Conservation (phyloP, 495 filamentous ascomycete genomes). For the Penicillium cosmopolitanum region DNA sequence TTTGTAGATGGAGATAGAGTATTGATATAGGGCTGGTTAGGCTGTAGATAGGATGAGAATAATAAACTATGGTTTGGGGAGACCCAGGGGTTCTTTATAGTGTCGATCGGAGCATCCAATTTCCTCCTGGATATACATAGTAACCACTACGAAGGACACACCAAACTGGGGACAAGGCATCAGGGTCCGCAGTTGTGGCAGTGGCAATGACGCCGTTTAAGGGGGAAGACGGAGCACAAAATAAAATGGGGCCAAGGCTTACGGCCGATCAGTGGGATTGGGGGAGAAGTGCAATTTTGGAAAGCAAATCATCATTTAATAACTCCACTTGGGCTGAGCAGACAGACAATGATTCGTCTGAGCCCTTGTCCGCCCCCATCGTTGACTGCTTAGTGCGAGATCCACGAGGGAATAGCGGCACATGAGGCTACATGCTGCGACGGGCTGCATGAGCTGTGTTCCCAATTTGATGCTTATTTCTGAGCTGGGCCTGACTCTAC, state of each 20-base stretch:
- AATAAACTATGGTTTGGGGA: constrained; percentile 9
- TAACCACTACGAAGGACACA: too few relatives aligned
- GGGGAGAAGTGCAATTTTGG: background rate
- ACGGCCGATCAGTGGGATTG: background rate
- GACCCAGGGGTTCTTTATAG: constrained; percentile 7
- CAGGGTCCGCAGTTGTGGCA: constrained; percentile 7
- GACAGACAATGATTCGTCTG: constrained; percentile 7
- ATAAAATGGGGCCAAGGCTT: background rate
- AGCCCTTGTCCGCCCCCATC: background rate
- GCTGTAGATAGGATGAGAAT: background rate
- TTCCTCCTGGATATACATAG: constrained; percentile 19
- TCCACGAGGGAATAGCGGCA: constrained; percentile 4
- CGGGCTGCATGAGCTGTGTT: constrained; percentile 1
- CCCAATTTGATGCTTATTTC: background rate
- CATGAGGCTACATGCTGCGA: constrained; percentile 6
- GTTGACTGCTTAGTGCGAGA: constrained; percentile 11
- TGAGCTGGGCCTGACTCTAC: background rate
- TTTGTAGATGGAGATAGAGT: background rate
- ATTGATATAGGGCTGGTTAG: constrained; percentile 5
- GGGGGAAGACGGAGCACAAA: background rate
- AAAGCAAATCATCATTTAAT: constrained; percentile 18
- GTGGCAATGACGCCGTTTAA: constrained; percentile 7
- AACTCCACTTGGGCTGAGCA: constrained; percentile 13
- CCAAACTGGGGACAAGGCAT: constrained; percentile 11
- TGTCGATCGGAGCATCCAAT: constrained; percentile 2